A percentile compares a stretch with the other conserved stretches of the same genome.
Conservation (phyloP, 2,329 filamentous ascomycete species). For the Cytospora paraplurivora region DNA sequence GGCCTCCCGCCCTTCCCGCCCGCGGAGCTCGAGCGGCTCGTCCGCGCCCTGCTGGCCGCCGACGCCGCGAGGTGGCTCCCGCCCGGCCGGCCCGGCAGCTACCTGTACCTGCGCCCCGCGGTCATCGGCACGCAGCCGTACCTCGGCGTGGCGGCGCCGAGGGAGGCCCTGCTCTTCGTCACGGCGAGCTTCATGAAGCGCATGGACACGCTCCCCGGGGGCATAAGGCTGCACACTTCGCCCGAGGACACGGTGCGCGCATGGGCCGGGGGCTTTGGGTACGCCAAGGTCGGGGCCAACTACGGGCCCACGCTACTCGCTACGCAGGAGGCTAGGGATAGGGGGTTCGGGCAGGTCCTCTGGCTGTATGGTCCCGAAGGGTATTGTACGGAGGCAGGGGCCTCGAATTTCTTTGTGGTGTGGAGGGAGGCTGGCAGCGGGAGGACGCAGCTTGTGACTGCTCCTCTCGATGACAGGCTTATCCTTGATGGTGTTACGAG, state of each 20-base stretch:
- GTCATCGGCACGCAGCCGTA: constrained; percentile 81
- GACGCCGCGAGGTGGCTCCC: constrained; percentile 83
- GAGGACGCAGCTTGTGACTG: constrained; percentile 73
- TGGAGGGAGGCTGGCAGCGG: constrained; percentile 67
- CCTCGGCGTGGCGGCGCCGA: constrained; percentile 78
- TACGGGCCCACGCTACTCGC: constrained; percentile 84
- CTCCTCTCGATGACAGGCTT: constrained; percentile 77
- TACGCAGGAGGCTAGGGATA: constrained; percentile 70
- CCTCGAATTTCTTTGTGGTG: constrained; percentile 88
- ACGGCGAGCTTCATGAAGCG: constrained; percentile 66
- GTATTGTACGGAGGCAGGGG: constrained; percentile 86
- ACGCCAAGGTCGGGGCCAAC: constrained; percentile 90
- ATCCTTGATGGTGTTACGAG: constrained; percentile 91
- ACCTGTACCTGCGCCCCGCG: constrained; percentile 83
- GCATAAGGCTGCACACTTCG: constrained; percentile 76
- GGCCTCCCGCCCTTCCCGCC: constrained; percentile 75
- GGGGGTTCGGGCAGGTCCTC: constrained; percentile 87
- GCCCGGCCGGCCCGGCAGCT: constrained; percentile 64
- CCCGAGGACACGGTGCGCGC: constrained; percentile 83
- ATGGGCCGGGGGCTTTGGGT: constrained; percentile 92
- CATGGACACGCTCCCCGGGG: constrained; percentile 54
- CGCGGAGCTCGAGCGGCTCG: constrained; percentile 71
- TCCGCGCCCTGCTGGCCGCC: constrained; percentile 69
- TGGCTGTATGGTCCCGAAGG: constrained; percentile 83
- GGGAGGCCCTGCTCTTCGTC: constrained; percentile 86